Percentiles rank a stretch among this genome's conserved stretches.
Evolutionary conservation across 768 basidiomycete species (phyloP).

Genomic region (Amanita brunnescens): DNA sequence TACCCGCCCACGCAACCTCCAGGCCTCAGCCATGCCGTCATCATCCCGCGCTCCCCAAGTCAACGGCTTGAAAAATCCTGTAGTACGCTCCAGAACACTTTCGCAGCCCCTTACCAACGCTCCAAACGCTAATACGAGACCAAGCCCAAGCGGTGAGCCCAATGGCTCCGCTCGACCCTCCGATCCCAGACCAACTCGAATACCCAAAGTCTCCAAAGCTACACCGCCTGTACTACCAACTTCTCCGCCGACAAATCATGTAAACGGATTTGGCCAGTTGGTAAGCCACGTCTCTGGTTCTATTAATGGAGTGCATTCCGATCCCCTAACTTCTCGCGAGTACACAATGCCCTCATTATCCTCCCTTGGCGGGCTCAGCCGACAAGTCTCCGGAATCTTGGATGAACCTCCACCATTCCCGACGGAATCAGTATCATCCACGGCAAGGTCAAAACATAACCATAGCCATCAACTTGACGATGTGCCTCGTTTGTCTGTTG

Average conservation of each 20-base stretch:
- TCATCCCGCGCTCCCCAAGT: slow-evolving; percentile 5
- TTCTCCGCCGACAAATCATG: slow-evolving; percentile 9
- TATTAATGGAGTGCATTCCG: slow-evolving; percentile 14
- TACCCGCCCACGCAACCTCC: slow-evolving; percentile 4
- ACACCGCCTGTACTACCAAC: slow-evolving; percentile 20
- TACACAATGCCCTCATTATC: slow-evolving; percentile 15
- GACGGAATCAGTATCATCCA: slow-evolving; percentile 34
- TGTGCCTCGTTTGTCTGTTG: slow-evolving; percentile 48
- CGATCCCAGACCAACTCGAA: slow-evolving; percentile 36
- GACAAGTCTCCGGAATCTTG: slow-evolving; percentile 37
- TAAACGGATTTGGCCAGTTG: slow-evolving; percentile 5
- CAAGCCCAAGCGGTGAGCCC: slow-evolving; percentile 19
- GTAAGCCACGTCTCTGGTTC: slow-evolving; percentile 11
- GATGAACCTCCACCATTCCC: slow-evolving; percentile 60
- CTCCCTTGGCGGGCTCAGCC: slow-evolving; percentile 15
- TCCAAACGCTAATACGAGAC: slow-evolving; percentile 21
- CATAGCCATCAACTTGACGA: slow-evolving; percentile 26
- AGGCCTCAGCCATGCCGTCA: slow-evolving; percentile 12
- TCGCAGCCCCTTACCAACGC: slow-evolving; percentile 48
- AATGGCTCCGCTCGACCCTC: slow-evolving; percentile 15
- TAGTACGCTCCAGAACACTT: slow-evolving; percentile 52
- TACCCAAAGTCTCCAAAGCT: slow-evolving; percentile 33
- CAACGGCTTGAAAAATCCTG: slow-evolving; percentile 18
- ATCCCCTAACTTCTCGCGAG: slow-evolving; percentile 12
- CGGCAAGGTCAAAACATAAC: slow-evolving; percentile 13